A percentile compares a stretch with the other conserved stretches of the same genome.
These are phyloP conservation scores for Coemansia sp. DNA, from an alignment of 192 early-diverging fungal genomes.

Conservation along the genomic window DNA sequence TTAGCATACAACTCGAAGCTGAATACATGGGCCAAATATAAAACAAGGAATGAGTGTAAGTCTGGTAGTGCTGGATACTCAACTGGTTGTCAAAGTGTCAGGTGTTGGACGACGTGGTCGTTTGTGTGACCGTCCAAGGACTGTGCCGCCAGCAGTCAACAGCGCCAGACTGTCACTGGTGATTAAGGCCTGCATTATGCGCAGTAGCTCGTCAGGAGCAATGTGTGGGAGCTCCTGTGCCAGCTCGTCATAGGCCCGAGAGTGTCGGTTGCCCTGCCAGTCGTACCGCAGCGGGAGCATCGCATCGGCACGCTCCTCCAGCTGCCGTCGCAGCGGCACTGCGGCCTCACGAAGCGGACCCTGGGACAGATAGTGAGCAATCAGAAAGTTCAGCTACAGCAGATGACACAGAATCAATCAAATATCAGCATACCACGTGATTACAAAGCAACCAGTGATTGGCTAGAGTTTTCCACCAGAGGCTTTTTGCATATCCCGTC, in stretches of 20 bases:
- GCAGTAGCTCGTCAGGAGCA: slow-evolving; percentile 22
- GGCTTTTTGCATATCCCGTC: neutral
- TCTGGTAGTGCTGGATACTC: neutral
- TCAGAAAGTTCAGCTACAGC: slow-evolving; percentile 69
- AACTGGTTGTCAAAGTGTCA: neutral
- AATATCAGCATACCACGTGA: neutral
- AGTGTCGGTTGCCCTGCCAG: slow-evolving; percentile 64
- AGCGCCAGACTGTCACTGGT: slow-evolving; percentile 19
- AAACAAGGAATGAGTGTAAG: neutral
- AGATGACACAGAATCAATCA: neutral
- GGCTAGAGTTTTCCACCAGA: neutral
- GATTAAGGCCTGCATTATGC: slow-evolving; percentile 28
- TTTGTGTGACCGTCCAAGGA: slow-evolving; percentile 32
- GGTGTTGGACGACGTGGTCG: slow-evolving; percentile 19
- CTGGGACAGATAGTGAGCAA: slow-evolving; percentile 64
- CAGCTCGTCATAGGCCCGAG: slow-evolving; percentile 59
- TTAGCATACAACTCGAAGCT: neutral
- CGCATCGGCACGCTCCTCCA: slow-evolving; percentile 43
- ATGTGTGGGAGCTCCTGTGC: slow-evolving; percentile 47
- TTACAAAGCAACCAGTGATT: neutral
- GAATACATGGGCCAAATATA: neutral
- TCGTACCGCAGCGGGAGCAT: slow-evolving; percentile 67
- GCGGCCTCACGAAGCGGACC: slow-evolving; percentile 60
- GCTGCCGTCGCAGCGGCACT: slow-evolving; percentile 38
- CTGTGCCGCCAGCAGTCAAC: slow-evolving; percentile 35